Evolutionary conservation across 139 green algal species (phyloP), one percentile per base, ranked within the genome.

Genomic region (Auxenochlorella pyrenoidosa): DNA sequence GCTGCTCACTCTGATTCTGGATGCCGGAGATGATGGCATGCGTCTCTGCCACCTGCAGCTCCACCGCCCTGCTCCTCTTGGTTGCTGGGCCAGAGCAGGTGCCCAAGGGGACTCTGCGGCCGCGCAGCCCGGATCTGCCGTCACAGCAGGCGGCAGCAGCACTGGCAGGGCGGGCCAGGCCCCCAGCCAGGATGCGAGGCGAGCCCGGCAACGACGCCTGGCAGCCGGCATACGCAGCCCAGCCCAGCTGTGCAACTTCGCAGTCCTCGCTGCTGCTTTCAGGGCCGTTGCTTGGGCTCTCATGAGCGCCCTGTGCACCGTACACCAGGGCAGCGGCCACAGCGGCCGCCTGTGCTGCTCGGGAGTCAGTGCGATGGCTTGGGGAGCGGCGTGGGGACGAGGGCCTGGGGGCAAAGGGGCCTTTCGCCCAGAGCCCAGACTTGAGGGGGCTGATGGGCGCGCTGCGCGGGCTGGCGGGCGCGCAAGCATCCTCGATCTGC

Each of bases 11-110:
- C 44, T 86, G 82, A 5, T n/a, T 24, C 32, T 86, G 82, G 19
- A 86, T 86, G 24, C 70, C 59, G 1, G 66, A 22, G 22, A 86
- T 79, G 43, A 86, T n/a, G 6, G 41, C 65, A 22, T 70, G 66
- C 4, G 82, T 86, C 41, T 54, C 82, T 0, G 43, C 66, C 66
- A 86, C 44, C 82, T 86, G 82, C 30, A 63, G 4, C 38, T 86
- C 66, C 66, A 86, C 82, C 44, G 28, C 82, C 38, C 79, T 43
- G 79, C 58, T 75, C 36, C 44, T 43, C 44, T 59, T 81, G 75
- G 43, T 15, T 43, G 30, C 40, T 15, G 30, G 54, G 18, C 44
- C 75, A 22, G 30, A 34, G 73, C 73, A 36, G 28, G 66, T 40
- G 34, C 66, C 66, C 5, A 21, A 8, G 19, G 43, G 32, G 75